phyloP scores from a whole-genome alignment of 2,329 filamentous ascomycete genomes.

The Colletotrichum euphorbiae region DNA sequence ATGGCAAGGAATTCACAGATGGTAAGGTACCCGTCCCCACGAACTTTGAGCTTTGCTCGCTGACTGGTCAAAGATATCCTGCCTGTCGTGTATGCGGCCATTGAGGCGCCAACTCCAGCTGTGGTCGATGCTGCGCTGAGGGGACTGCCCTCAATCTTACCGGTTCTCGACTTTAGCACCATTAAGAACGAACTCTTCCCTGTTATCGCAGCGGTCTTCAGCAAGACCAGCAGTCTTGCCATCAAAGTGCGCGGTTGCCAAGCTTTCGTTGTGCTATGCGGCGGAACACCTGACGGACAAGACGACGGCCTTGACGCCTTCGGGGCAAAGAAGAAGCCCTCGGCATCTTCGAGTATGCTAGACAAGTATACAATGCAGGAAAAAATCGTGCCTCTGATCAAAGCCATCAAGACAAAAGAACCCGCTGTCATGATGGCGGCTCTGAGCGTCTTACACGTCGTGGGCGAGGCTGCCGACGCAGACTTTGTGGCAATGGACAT shows the following conservation, averaged over 20 bases:
- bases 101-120: constrained; percentile 90
- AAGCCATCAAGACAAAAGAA: constrained; percentile 96
- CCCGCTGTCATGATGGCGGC: constrained; percentile 97
- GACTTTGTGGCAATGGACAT: constrained; percentile 95
- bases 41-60: background rate
- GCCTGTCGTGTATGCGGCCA: constrained; percentile 83
- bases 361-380: constrained; percentile 99
- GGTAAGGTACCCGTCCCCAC: constrained; percentile 60
- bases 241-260: constrained; percentile 95
- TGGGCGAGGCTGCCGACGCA: constrained; percentile 83
- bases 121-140: constrained; percentile 88
- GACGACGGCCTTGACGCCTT: constrained; percentile 84
- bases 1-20: constrained; percentile 94
- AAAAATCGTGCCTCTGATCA: constrained; percentile 91
- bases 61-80: constrained; percentile 74
- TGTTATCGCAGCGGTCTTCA: constrained; percentile 89
- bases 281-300: constrained; percentile 70
- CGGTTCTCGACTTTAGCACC: constrained; percentile 92
- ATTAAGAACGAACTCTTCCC: constrained; percentile 98
- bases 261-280: constrained; percentile 90
- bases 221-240: constrained; percentile 89
- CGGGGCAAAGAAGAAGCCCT: constrained; percentile 67
- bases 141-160: constrained; percentile 82
- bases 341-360: constrained; percentile 79
- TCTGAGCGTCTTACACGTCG: constrained; percentile 83